Base-by-base conservation (phyloP, 176 grass and related monocot species). In the Cymbopogon citratus region DNA sequence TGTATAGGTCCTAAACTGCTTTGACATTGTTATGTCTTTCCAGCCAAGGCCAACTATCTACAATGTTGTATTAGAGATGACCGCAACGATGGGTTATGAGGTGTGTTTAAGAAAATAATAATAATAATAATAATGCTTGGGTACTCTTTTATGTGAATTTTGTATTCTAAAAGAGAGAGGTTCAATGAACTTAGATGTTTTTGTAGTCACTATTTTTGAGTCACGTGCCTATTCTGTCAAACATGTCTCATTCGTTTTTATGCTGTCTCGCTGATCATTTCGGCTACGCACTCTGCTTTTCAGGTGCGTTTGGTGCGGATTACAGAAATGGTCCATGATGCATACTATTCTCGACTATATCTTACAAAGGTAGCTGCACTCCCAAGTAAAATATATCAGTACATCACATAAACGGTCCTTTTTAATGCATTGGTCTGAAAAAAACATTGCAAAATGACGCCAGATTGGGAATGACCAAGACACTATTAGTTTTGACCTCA, bases 1-100 rank as follows among this genome's bases (percentile, higher is more conserved):
- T 5, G 13, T 6, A 1, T 19, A 69, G 4, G 74, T 87, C 68
- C 46, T 23, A 56, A 24, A 60, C 56, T 25, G 56, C 56, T 11
- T 1, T 60, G 56, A 25, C n/a, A 60, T 60, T 60, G 56, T 0
- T 25, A 60, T 48, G 11, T 57, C 44, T 60, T 25, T 60, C n/a
- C 80, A 98, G 92, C 87, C 68, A 85, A 94, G 96, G 71, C 96
- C 92, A 82, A 98, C 96, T 7, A 87, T 95, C 65, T 98, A 98
- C 84, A 89, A 91, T 64, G 92, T 95, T 12, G 44, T 91, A 28
- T 85, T 90, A 80, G 88, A 93, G 71, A 98, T 95, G 92, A 95
- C 94, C 74, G 65, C 93, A 69, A 90, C 74, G 40, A 95, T 98
- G 96, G 96, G 96, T 86, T 95, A 93, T 86, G 61, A 29, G 85